Conservation (phyloP, 805 yeast genomes). For the Candida golubevii region DNA sequence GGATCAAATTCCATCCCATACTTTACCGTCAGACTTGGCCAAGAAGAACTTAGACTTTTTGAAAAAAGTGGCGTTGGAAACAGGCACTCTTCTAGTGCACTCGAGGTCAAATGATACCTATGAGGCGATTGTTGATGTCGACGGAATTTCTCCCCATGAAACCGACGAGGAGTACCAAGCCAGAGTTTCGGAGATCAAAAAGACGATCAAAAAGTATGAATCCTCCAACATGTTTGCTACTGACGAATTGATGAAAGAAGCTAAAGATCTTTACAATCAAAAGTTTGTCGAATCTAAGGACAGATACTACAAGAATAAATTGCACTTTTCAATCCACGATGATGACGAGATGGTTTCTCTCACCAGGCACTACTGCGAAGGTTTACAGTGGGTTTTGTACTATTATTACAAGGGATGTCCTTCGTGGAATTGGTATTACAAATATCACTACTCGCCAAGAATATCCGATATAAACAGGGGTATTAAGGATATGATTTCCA, state of each 20-base stretch:
- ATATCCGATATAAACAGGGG: conserved; percentile 82
- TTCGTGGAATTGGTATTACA: conserved; percentile 95
- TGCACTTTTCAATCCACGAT: conserved; percentile 62
- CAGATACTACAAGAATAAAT: conserved; percentile 76
- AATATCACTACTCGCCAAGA: conserved; percentile 90
- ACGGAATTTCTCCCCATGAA: conserved; percentile 67
- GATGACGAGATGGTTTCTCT: conserved; percentile 56
- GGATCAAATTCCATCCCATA: conserved; percentile 25
- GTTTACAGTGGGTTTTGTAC: conserved; percentile 92
- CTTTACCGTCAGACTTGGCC: conserved; percentile 45
- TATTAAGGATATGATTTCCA: conserved; percentile 46
- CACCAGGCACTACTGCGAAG: conserved; percentile 82
- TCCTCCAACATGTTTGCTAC: conserved; percentile 60
- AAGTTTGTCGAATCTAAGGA: conserved; percentile 83
- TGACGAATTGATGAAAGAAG: conserved; percentile 44
- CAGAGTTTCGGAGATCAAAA: conserved; percentile 49
- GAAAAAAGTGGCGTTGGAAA: conserved; percentile 59
- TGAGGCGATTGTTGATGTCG: conserved; percentile 61
- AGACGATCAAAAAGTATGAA: conserved; percentile 59
- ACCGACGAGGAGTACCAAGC: conserved; percentile 59
- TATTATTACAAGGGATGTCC: conserved; percentile 89
- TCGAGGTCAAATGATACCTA: conserved; percentile 53
- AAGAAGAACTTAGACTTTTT: conserved; percentile 55
- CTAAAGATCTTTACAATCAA: conserved; percentile 60
- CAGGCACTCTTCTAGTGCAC: conserved; percentile 64